phyloP scores from a whole-genome alignment of 192 early-diverging fungal species.

The Gigaspora rosea region DNA sequence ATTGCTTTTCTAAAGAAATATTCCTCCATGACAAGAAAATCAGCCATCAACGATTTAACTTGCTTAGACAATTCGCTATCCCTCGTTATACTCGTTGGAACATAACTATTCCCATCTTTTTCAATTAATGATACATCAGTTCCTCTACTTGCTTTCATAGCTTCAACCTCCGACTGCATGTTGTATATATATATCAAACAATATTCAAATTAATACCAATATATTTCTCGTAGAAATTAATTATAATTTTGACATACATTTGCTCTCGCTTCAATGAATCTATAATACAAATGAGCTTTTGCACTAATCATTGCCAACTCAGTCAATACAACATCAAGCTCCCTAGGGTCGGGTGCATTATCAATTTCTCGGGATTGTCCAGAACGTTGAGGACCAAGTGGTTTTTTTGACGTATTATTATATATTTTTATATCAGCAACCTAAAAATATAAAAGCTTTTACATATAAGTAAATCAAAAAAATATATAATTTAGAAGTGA shows the following conservation, averaged over 20 bases:
- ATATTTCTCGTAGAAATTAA: too few relatives aligned
- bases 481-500: too few relatives aligned
- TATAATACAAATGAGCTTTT: slow-evolving; percentile 72
- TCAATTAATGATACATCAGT: slow-evolving; percentile 35
- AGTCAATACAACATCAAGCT: slow-evolving; percentile 74
- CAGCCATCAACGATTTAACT: slow-evolving; percentile 62
- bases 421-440: slow-evolving; percentile 55
- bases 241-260: slow-evolving; percentile 42
- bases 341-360: slow-evolving; percentile 68
- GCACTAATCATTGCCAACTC: slow-evolving; percentile 86
- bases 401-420: slow-evolving; percentile 40
- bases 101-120: slow-evolving; percentile 48
- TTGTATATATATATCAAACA: slow-evolving; percentile 21
- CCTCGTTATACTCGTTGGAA: slow-evolving; percentile 57
- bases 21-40: slow-evolving; percentile 75
- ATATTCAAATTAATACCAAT: background rate
- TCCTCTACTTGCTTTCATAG: slow-evolving; percentile 31
- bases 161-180: slow-evolving; percentile 39
- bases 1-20: slow-evolving; percentile 71
- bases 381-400: slow-evolving; percentile 10
- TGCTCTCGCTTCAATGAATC: slow-evolving; percentile 83
- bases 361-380: slow-evolving; percentile 32
- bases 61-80: slow-evolving; percentile 61
- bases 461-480: too few relatives aligned
- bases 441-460: slow-evolving; percentile 33